Conservation (phyloP, 2,329 filamentous ascomycete species). For the Pleoardoris graminearum region DNA sequence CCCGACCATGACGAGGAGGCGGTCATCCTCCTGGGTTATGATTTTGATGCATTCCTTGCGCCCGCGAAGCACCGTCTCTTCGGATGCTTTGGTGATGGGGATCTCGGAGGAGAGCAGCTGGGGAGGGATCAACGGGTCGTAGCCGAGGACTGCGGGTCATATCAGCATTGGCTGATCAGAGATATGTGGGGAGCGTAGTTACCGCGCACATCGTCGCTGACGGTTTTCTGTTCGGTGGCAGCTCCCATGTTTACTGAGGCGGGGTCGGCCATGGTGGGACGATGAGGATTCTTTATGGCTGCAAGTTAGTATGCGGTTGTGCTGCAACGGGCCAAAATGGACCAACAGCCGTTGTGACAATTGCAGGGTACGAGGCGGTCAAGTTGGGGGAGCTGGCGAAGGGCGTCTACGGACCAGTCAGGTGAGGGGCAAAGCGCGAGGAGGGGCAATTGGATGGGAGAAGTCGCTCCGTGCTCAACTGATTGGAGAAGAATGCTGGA, state of each 20-base stretch:
- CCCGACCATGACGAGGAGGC: conserved; percentile 90
- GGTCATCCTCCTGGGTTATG: conserved; percentile 78
- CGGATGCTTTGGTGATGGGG: conserved; percentile 63
- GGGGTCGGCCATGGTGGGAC: conserved; percentile 12
- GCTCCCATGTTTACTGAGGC: conserved; percentile 34
- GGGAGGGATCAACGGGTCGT: conserved; percentile 90
- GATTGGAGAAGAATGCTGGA: neutral
- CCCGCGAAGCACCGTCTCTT: conserved; percentile 71
- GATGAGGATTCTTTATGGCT: conserved; percentile 13
- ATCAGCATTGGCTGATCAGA: neutral
- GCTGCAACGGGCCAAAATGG: neutral
- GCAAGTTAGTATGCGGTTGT: conserved; percentile 4
- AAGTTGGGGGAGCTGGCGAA: neutral
- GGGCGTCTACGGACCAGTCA: neutral
- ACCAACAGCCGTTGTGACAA: too few species aligned
- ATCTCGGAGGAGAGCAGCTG: conserved; percentile 86
- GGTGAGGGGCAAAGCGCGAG: neutral
- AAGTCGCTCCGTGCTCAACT: neutral
- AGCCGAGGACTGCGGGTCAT: conserved; percentile 71
- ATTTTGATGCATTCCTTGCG: conserved; percentile 71
- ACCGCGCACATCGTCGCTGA: conserved; percentile 59
- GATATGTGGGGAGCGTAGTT: conserved; percentile 17
- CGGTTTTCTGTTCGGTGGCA: conserved; percentile 32
- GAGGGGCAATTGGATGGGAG: neutral
- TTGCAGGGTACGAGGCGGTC: neutral